Evolutionary conservation across 495 filamentous ascomycete species (phyloP), one percentile per base, ranked within the genome.

Genomic region (Copromyces sp.): DNA sequence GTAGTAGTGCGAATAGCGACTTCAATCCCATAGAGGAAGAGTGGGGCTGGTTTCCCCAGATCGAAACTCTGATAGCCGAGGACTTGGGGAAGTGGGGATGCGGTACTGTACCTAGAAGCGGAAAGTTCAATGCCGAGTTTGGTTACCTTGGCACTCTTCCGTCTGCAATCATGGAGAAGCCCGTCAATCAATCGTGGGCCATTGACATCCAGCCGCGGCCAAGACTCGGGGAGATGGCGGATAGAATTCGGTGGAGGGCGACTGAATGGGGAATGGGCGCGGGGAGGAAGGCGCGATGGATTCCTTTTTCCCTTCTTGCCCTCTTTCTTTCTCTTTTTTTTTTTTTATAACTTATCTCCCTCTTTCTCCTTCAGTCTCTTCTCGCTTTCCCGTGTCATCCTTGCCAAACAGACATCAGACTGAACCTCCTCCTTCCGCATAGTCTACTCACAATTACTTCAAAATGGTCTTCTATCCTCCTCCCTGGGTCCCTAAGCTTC

Each of bases 391-490:
- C 24, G 29, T 12, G 53, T 17, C 29, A 16, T 12, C 12, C 24
- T 65, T 7, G 14, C 32, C 24, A 32, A 35, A 32, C 53, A 61
- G 53, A 24, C 24, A 14, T n/a, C 9, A 9, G 44, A 20, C 24
- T 39, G 39, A 40, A 69, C 9, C 24, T 16, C 14, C 4, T 69
- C 1, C 68, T 45, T 11, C 17, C 17, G 20, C 16, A 40, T 61
- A n/a, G n/a, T 38, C 24, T 40, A 24, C n/a, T 17, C 17, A 39
- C 32, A 39, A 9, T 39, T 53, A 9, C 17, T 35, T 38, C 74
- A 87, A 75, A 38, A 97, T 97, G 94, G 91, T 94, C 17, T 96
- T 97, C 83, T 84, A 85, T 72, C 86, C 92, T 69, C 89, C 92
- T 32, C 81, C 87, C 77, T 91, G 87, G 86, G 87, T 89, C 16